phyloP scores from a whole-genome alignment of 78 protist species.

The Dictyostelium firmibasis region DNA sequence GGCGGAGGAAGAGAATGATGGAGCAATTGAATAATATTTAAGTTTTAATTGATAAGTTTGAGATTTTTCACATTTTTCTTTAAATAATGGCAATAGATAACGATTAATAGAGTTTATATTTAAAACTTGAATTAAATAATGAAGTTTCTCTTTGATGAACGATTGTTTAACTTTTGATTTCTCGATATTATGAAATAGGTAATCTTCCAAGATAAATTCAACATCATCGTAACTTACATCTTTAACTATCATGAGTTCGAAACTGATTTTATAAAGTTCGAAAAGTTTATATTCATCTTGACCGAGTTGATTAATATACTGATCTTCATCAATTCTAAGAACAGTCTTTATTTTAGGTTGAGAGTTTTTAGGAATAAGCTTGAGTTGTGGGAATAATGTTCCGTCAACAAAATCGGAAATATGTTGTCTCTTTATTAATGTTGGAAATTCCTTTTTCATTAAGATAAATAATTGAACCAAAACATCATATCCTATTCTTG shows the following conservation, averaged over 20 bases:
- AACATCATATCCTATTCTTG: not conserved
- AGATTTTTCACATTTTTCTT: not conserved
- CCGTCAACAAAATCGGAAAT: not conserved
- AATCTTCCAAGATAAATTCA: not conserved
- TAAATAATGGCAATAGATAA: not conserved
- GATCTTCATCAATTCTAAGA: not conserved
- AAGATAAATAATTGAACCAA: not conserved
- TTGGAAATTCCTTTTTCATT: not conserved
- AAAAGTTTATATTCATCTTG: not conserved
- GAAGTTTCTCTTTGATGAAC: not conserved
- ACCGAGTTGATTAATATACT: not conserved
- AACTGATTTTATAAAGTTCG: not conserved
- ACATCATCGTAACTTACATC: not conserved
- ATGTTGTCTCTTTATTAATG: not conserved
- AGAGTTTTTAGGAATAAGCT: too few species aligned
- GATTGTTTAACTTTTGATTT: not conserved
- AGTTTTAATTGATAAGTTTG: not conserved
- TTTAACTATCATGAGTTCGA: not conserved
- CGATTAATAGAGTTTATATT: not conserved
- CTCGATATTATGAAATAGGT: not conserved
- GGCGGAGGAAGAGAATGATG: not conserved
- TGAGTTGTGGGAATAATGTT: too few species aligned
- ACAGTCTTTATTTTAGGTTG: too few species aligned
- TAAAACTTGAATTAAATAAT: not conserved
- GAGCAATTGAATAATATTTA: not conserved